These are phyloP conservation scores for Fragaria vesca DNA, from an alignment of 306 rosid species.

Conservation along the genomic window DNA sequence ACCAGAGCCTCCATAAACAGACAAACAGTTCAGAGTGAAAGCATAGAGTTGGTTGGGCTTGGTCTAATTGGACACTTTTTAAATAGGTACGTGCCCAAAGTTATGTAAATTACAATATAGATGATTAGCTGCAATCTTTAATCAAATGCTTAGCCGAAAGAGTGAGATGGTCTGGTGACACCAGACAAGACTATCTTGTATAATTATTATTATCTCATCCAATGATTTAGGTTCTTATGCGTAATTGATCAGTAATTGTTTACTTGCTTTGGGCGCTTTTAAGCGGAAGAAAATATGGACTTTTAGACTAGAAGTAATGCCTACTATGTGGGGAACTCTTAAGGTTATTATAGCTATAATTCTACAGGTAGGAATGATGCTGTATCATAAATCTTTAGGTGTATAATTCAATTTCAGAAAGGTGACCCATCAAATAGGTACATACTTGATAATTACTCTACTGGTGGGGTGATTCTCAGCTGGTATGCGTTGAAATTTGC, in stretches of 20 bases:
- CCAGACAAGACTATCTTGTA: conserved; percentile 2
- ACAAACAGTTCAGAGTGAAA: not conserved
- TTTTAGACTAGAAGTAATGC: not conserved
- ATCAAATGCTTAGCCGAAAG: conserved; percentile 22
- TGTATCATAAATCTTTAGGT: not conserved
- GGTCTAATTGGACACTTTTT: not conserved
- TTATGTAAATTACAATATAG: not conserved
- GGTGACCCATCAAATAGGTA: conserved; percentile 14
- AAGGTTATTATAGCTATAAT: not conserved
- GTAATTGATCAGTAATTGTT: conserved; percentile 6
- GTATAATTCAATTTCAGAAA: conserved; percentile 3
- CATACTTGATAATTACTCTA: conserved; percentile 5
- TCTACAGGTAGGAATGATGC: conserved; percentile 1
- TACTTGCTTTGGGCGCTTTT: conserved; percentile 6
- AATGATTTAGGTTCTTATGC: conserved; percentile 8
- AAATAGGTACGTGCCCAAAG: not conserved
- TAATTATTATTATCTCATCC: conserved; percentile 6
- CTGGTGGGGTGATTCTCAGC: not conserved
- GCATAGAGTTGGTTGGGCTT: not conserved
- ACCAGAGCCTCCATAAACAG: not conserved
- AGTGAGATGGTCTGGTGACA: conserved; percentile 6
- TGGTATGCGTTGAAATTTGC: not conserved
- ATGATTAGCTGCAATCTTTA: conserved; percentile 15
- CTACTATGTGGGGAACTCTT: conserved; percentile 3
- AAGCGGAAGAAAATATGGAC: not conserved